A percentile compares a stretch with the other conserved stretches of the same genome.
phyloP scores from a whole-genome alignment of 2,329 filamentous ascomycete species.

The Arachnomyces sp. region DNA sequence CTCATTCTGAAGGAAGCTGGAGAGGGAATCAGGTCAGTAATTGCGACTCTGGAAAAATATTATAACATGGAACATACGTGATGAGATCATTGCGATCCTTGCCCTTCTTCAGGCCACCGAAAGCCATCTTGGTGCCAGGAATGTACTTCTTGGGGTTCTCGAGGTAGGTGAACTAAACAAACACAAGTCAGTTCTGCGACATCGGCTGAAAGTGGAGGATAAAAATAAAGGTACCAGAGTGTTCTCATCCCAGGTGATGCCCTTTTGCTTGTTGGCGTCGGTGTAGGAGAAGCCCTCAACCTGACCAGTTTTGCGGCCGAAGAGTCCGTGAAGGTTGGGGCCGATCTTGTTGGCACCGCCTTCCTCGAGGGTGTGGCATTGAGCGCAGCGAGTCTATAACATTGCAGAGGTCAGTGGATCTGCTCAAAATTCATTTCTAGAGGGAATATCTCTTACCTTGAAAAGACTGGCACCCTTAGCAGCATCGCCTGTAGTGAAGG shows the following conservation, averaged over 20 bases:
- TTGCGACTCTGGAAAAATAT: not conserved
- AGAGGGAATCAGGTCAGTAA: slow-evolving; percentile 10
- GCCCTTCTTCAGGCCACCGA: slow-evolving; percentile 98
- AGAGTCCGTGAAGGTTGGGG: slow-evolving; percentile 93
- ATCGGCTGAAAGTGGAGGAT: not conserved
- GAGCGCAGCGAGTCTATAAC: slow-evolving; percentile 74
- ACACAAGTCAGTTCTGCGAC: slow-evolving; percentile 10
- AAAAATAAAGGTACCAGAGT: slow-evolving; percentile 60
- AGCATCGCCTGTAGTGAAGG: slow-evolving; percentile 59
- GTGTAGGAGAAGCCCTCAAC: slow-evolving; percentile 95
- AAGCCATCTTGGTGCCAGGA: slow-evolving; percentile 99
- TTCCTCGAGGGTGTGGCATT: slow-evolving; percentile 94
- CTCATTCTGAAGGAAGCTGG: slow-evolving; percentile 22
- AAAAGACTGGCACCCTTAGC: slow-evolving; percentile 98
- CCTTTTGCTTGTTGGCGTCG: slow-evolving; percentile 98
- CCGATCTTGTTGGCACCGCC: slow-evolving; percentile 96
- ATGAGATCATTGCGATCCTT: slow-evolving; percentile 99
- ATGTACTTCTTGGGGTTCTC: slow-evolving; percentile 99
- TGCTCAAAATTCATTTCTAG: not conserved
- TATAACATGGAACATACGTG: slow-evolving; percentile 58
- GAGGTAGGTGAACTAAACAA: slow-evolving; percentile 78
- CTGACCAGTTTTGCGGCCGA: slow-evolving; percentile 88
- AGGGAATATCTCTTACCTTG: slow-evolving; percentile 53
- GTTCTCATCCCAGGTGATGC: slow-evolving; percentile 76
- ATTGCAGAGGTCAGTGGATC: not conserved